Evolutionary conservation across 106 monocot genomes (phyloP).

Genomic region (Xerophyta viscosa): DNA sequence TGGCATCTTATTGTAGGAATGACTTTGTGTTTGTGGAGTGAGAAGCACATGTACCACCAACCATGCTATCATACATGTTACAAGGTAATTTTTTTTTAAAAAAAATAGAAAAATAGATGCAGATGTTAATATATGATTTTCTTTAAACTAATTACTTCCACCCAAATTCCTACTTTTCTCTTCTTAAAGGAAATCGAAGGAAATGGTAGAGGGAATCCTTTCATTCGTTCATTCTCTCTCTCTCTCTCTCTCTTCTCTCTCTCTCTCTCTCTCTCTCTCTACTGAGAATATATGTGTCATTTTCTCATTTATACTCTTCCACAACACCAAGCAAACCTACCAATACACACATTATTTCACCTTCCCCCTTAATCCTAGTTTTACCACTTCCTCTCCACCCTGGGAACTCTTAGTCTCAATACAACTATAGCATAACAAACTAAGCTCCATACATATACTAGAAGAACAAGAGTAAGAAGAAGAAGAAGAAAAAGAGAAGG

Average conservation of each 20-base stretch:
- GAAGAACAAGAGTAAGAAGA: not conserved
- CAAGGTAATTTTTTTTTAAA: too few species aligned
- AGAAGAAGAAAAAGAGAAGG: not conserved
- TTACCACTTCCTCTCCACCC: constrained; percentile 2
- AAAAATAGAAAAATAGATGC: not conserved
- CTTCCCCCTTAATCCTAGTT: not conserved
- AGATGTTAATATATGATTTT: too few species aligned
- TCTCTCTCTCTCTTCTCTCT: constrained; percentile 3
- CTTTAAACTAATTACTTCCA: too few species aligned
- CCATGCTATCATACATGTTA: constrained; percentile 2
- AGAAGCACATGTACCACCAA: constrained; percentile 17
- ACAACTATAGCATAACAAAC: too few species aligned
- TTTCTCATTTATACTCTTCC: constrained; percentile 12
- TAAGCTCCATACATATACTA: not conserved
- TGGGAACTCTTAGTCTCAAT: too few species aligned
- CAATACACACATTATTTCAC: constrained; percentile 5
- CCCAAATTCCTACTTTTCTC: too few species aligned
- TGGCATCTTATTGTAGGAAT: too few species aligned
- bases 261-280: not conserved
- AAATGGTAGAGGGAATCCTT: constrained; percentile 1
- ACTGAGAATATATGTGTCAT: constrained; percentile 8
- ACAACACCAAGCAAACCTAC: constrained; percentile 28
- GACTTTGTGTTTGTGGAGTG: constrained; percentile 7
- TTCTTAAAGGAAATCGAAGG: not conserved
- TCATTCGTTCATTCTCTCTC: constrained; percentile 1